Evolutionary conservation across 345 rosid genomes (phyloP), one percentile per base, ranked within the genome.

Genomic region (Eucalyptus cloeziana): DNA sequence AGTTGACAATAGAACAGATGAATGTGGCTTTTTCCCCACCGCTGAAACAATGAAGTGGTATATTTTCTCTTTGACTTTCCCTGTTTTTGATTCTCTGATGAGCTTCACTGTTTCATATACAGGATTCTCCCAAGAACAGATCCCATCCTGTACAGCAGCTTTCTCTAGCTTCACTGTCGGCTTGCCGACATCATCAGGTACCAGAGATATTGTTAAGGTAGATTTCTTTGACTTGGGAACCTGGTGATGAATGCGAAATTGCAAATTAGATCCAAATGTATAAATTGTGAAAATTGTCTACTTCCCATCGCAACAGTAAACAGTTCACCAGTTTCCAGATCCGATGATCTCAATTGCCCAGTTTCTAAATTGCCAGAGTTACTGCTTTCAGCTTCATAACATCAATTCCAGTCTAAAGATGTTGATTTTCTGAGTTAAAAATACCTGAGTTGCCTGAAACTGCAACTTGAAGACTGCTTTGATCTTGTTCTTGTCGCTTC

Each of bases 391-490:
- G 86, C 87, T 87, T 87, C 79, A 52, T 69, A 56, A 21, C 80
- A 50, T 30, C 88, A 86, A 86, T 58, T 24, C 87, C 60, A 31
- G 16, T 64, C 67, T 49, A 31, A 31, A 19, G 45, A 58, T 7
- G 87, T 71, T 40, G 80, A 83, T 89, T 49, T 8, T 6, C 56
- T 86, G 33, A 44, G 40, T 50, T 88, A 90, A 60, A 87, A 86
- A 85, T 91, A 97, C 99, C 99, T 98, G 99, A 91, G 99, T 97
- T 49, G 95, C 99, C 92, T 95, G 99, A 91, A 98, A 97, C 94
- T 95, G 97, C 91, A 98, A 91, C 92, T 93, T 94, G 95, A 97
- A 96, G 85, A 97, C 96, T 54, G 94, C 93, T 92, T 97, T 98
- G 98, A 97, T 93, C 95, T 95, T 97, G 92, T 92, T 95, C 98